These are phyloP conservation scores for Blastobotrys apis DNA, from an alignment of 1,139 yeast species.

Conservation along the genomic window DNA sequence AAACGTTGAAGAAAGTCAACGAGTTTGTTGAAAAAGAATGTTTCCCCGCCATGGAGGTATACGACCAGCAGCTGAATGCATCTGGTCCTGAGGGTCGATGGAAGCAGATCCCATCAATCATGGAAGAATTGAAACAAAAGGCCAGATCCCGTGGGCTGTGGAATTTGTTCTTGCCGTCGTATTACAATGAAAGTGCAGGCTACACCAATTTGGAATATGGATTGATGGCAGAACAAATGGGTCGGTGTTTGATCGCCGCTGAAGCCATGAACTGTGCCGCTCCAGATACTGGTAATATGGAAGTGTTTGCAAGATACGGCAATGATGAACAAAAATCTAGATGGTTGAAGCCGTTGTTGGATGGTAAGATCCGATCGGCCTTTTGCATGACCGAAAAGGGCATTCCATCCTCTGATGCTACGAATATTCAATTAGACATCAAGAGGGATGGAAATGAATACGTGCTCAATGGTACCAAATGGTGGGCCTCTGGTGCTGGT, in stretches of 20 bases:
- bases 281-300: conserved; percentile 79
- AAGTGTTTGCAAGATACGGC: conserved; percentile 59
- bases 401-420: conserved; percentile 62
- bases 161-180: conserved; percentile 59
- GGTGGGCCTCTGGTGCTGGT: conserved; percentile 78
- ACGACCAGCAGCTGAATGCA: conserved; percentile 40
- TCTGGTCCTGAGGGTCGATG: conserved; percentile 46
- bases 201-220: conserved; percentile 65
- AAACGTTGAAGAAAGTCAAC: conserved; percentile 47
- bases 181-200: conserved; percentile 60
- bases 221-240: conserved; percentile 65
- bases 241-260: conserved; percentile 53
- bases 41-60: conserved; percentile 53
- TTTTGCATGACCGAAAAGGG: conserved; percentile 70
- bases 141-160: conserved; percentile 58
- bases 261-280: conserved; percentile 58
- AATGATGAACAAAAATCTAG: conserved; percentile 47
- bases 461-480: conserved; percentile 61
- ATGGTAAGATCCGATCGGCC: conserved; percentile 61
- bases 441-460: conserved; percentile 45
- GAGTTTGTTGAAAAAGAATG: conserved; percentile 58
- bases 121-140: conserved; percentile 51
- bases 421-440: conserved; percentile 55
- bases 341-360: conserved; percentile 55
- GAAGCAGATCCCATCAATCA: conserved; percentile 47